These are phyloP conservation scores for Prinsepia uniflora DNA, from an alignment of 306 rosid genomes.

Conservation along the genomic window DNA sequence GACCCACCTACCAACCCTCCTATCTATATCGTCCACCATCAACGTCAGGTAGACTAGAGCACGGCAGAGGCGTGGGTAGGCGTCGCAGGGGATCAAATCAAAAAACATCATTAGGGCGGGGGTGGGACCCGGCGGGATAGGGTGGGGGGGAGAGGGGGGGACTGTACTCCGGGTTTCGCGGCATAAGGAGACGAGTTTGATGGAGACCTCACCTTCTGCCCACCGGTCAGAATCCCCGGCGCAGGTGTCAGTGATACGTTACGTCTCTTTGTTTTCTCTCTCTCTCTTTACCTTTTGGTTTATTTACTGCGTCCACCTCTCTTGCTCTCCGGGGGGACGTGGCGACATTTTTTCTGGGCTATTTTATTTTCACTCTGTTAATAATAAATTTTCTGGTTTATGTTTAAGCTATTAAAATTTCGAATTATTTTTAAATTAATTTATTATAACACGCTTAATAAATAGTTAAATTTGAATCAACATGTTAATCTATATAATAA, in stretches of 20 bases:
- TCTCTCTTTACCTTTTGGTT: neutral
- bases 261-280: constrained; percentile 26
- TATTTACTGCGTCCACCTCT: neutral
- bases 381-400: too few species aligned
- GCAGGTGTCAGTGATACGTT: constrained; percentile 43
- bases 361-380: neutral
- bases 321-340: too few species aligned
- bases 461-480: too few species aligned
- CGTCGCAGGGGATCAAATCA: neutral
- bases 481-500: too few species aligned
- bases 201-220: constrained; percentile 37
- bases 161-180: constrained; percentile 52
- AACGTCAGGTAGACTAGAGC: neutral
- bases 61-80: neutral
- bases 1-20: neutral
- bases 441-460: too few species aligned
- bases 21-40: neutral
- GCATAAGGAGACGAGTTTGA: constrained; percentile 45
- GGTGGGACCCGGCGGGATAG: neutral
- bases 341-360: neutral
- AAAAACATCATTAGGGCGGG: neutral
- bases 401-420: too few species aligned
- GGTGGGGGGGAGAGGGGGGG: constrained; percentile 3
- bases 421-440: too few species aligned
- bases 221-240: constrained; percentile 3